These are phyloP conservation scores for Euphorbia peplus DNA, from an alignment of 345 rosid species.

Conservation along the genomic window DNA sequence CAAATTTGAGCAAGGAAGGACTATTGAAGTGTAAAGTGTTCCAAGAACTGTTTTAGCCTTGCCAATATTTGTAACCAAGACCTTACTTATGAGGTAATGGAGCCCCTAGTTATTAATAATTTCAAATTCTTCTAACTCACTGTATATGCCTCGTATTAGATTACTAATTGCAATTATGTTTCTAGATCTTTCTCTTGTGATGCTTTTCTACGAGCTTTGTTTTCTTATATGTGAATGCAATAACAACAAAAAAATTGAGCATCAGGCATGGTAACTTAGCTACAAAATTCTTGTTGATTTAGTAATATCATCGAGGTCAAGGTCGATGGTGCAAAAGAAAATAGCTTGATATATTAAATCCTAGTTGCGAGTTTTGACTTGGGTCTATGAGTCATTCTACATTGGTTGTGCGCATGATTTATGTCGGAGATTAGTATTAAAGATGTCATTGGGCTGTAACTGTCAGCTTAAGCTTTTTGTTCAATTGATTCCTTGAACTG, in stretches of 20 bases:
- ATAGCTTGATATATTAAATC: constrained; percentile 60
- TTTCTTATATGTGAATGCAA: neutral
- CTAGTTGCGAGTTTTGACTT: constrained; percentile 40
- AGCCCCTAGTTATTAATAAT: neutral
- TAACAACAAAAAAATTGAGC: constrained; percentile 25
- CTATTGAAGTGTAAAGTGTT: neutral
- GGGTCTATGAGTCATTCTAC: constrained; percentile 52
- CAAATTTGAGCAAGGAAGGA: neutral
- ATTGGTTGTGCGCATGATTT: constrained; percentile 15
- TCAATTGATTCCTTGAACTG: too few species aligned
- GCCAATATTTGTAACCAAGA: neutral
- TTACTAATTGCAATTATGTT: neutral
- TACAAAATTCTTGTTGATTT: constrained; percentile 42
- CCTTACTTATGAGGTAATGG: neutral
- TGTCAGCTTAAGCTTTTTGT: too few species aligned
- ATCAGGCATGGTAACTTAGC: constrained; percentile 29
- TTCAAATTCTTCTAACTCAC: neutral
- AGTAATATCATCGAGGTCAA: constrained; percentile 44
- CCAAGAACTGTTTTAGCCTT: neutral
- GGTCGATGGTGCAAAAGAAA: constrained; percentile 58
- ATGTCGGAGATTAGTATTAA: too few species aligned
- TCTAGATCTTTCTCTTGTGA: neutral
- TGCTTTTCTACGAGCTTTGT: neutral
- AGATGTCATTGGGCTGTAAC: too few species aligned
- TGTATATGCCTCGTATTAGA: neutral